phyloP scores from a whole-genome alignment of 345 rosid genomes.

The Citrus sinensis region DNA sequence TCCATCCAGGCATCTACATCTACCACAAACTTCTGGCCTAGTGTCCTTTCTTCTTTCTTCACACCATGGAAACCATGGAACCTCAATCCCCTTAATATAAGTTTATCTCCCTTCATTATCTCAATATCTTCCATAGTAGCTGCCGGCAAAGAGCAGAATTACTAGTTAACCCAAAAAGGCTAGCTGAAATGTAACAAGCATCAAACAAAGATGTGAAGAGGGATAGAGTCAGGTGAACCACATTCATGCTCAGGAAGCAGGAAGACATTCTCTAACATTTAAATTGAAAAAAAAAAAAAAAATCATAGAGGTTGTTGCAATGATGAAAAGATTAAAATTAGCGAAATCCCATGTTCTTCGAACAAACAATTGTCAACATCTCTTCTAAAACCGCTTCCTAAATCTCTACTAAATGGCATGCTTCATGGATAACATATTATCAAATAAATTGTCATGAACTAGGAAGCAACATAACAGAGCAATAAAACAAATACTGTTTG shows the following conservation, averaged over 20 bases:
- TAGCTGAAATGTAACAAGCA: neutral
- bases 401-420: neutral
- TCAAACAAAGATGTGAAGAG: neutral
- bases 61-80: constrained; percentile 91
- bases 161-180: neutral
- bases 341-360: neutral
- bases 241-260: neutral
- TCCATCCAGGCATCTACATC: constrained; percentile 97
- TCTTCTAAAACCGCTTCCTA: neutral
- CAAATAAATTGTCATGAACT: neutral
- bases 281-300: neutral
- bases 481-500: neutral
- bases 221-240: neutral
- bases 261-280: no score
- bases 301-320: neutral
- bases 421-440: neutral
- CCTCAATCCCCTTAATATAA: constrained; percentile 67
- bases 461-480: neutral
- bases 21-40: constrained; percentile 83
- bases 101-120: constrained; percentile 58
- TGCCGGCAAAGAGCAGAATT: constrained; percentile 1
- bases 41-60: constrained; percentile 57
- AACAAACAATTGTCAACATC: neutral
- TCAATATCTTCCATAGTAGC: constrained; percentile 10
- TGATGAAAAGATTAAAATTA: neutral